These are phyloP conservation scores for Fusarium decemcellulare DNA, from an alignment of 2,329 filamentous ascomycete species.

Conservation along the genomic window DNA sequence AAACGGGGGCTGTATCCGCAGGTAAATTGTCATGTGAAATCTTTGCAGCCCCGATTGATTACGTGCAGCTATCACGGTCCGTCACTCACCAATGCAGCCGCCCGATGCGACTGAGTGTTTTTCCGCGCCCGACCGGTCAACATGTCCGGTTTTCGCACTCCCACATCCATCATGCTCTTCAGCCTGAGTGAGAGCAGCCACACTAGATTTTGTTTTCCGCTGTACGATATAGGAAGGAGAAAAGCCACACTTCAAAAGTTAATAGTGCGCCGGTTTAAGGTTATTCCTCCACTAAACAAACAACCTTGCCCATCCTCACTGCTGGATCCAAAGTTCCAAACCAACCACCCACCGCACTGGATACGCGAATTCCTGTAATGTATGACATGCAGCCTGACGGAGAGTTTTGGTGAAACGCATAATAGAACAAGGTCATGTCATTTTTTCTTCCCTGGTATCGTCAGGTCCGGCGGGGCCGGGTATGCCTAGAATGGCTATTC, in stretches of 20 bases:
- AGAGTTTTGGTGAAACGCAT: background rate
- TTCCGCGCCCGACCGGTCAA: too few relatives aligned
- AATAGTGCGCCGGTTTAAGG: background rate
- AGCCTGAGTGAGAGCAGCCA: too few relatives aligned
- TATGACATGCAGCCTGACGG: background rate
- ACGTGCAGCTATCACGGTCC: too few relatives aligned
- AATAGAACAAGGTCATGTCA: slow-evolving; percentile 1
- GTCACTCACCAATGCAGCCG: too few relatives aligned
- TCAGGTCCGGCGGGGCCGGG: slow-evolving; percentile 2
- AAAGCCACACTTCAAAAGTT: too few relatives aligned
- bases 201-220: too few relatives aligned
- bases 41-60: background rate
- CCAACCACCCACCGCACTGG: background rate
- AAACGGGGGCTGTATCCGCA: background rate
- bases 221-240: too few relatives aligned
- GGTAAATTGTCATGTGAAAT: background rate
- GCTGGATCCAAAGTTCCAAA: background rate
- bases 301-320: background rate
- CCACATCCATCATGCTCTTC: too few relatives aligned
- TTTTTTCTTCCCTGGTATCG: background rate
- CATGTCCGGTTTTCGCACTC: too few relatives aligned
- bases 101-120: too few relatives aligned
- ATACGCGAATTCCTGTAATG: background rate
- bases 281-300: background rate
- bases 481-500: background rate